phyloP scores from a whole-genome alignment of 306 rosid species.

The Ormosia emarginata region DNA sequence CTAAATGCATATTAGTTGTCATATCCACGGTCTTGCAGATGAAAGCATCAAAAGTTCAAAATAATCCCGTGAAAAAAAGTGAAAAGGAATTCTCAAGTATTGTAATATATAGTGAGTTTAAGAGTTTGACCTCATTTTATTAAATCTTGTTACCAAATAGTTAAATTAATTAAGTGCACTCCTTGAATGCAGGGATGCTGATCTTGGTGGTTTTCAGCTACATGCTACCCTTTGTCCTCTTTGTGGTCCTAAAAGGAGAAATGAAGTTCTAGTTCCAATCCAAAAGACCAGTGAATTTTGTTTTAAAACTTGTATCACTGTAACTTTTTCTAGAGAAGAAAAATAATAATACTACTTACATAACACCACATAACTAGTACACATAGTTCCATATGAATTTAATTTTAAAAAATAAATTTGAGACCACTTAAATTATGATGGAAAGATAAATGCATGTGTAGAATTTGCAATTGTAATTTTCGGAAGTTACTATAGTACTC shows the following conservation, averaged over 20 bases:
- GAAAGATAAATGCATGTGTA: too few relatives aligned
- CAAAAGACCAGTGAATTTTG: neutral
- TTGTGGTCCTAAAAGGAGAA: constrained; percentile 44
- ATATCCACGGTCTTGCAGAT: constrained; percentile 46
- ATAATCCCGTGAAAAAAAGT: constrained; percentile 1
- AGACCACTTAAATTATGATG: too few relatives aligned
- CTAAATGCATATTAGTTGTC: constrained; percentile 51
- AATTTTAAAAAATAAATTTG: too few relatives aligned
- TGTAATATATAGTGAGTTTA: constrained; percentile 46
- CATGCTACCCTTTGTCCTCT: constrained; percentile 53
- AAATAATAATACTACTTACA: neutral
- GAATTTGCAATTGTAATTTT: too few relatives aligned
- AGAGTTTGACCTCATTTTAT: neutral
- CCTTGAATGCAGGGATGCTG: constrained; percentile 44
- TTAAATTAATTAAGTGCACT: neutral
- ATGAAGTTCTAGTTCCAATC: constrained; percentile 11
- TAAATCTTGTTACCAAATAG: neutral
- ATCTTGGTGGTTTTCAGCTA: constrained; percentile 53
- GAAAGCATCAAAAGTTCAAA: constrained; percentile 24
- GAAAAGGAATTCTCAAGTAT: constrained; percentile 18
- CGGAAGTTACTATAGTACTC: too few relatives aligned
- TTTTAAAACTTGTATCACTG: neutral
- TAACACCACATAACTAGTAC: neutral
- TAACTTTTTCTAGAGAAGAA: neutral
- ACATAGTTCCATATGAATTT: too few relatives aligned